Percentiles rank a stretch among this genome's conserved stretches.
Conservation (phyloP, 306 rosid genomes). For the Ochetophila trinervis region DNA sequence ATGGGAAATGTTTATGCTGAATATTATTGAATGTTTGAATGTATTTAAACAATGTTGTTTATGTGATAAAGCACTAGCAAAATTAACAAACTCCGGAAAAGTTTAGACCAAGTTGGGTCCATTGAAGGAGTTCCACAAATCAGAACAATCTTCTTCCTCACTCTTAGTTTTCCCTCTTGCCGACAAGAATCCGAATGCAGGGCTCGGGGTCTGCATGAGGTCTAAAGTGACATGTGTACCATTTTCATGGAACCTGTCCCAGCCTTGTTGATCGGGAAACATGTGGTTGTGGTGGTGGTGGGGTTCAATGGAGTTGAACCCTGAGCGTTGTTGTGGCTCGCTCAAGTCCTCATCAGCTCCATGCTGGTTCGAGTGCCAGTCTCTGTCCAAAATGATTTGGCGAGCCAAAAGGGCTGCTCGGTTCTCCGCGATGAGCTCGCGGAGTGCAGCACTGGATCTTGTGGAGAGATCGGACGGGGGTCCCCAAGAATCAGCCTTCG, state of each 20-base stretch:
- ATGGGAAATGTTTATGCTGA: too few relatives aligned
- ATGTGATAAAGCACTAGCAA: too few relatives aligned
- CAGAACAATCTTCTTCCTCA: conserved; percentile 36
- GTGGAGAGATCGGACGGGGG: conserved; percentile 61
- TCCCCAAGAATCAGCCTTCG: conserved; percentile 54
- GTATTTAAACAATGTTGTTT: too few relatives aligned
- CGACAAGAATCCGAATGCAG: conserved; percentile 31
- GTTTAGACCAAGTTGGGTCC: conserved; percentile 19
- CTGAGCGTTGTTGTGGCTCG: not conserved
- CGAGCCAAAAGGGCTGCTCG: conserved; percentile 66
- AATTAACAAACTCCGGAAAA: not conserved
- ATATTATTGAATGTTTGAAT: too few relatives aligned
- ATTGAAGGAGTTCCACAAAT: conserved; percentile 41
- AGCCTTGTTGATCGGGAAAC: conserved; percentile 44
- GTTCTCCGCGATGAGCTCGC: conserved; percentile 81
- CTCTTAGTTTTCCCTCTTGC: conserved; percentile 32
- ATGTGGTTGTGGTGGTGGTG: conserved; percentile 41
- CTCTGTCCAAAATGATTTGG: conserved; percentile 52
- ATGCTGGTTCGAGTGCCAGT: conserved; percentile 37
- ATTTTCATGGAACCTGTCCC: conserved; percentile 32
- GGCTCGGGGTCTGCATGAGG: conserved; percentile 45
- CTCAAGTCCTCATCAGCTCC: conserved; percentile 33
- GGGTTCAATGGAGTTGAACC: not conserved
- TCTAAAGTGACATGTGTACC: conserved; percentile 34
- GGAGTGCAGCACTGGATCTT: conserved; percentile 81